Percentiles rank a stretch among this genome's conserved stretches.
These are phyloP conservation scores for Calendula officinalis DNA, from an alignment of 129 eudicot species.

Conservation along the genomic window DNA sequence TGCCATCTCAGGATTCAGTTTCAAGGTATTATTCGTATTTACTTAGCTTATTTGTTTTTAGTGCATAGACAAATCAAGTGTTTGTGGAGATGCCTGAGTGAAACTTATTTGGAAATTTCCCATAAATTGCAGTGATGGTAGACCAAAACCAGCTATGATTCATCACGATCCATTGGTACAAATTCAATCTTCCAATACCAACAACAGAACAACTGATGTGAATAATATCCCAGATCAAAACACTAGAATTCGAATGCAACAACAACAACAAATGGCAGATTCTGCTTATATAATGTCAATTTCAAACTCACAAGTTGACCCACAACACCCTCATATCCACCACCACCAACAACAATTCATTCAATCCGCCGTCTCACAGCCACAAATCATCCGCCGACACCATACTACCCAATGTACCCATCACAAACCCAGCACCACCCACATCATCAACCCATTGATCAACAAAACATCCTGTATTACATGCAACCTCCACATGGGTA, in stretches of 20 bases:
- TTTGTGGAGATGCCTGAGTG: constrained; percentile 26
- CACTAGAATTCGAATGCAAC: constrained; percentile 45
- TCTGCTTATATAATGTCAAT: constrained; percentile 50
- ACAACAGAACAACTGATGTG: constrained; percentile 31
- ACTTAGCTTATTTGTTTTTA: neutral
- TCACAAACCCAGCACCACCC: constrained; percentile 59
- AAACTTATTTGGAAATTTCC: neutral
- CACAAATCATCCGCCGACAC: constrained; percentile 46
- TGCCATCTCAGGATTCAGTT: constrained; percentile 71
- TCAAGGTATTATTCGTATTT: constrained; percentile 47
- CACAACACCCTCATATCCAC: constrained; percentile 56
- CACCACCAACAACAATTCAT: constrained; percentile 75
- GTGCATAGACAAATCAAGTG: neutral
- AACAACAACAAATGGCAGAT: constrained; percentile 54
- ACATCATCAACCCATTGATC: constrained; percentile 55
- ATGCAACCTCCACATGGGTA: constrained; percentile 59
- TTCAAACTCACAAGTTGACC: constrained; percentile 51
- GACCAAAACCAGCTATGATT: constrained; percentile 51
- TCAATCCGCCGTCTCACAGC: constrained; percentile 44
- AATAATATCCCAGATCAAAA: constrained; percentile 45
- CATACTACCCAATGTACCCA: constrained; percentile 70
- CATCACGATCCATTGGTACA: constrained; percentile 64
- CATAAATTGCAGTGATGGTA: constrained; percentile 58
- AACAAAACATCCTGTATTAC: constrained; percentile 58
- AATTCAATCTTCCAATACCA: constrained; percentile 42